These are phyloP conservation scores for Flammula alnicola DNA, from an alignment of 1,284 basidiomycete genomes.

Conservation along the genomic window DNA sequence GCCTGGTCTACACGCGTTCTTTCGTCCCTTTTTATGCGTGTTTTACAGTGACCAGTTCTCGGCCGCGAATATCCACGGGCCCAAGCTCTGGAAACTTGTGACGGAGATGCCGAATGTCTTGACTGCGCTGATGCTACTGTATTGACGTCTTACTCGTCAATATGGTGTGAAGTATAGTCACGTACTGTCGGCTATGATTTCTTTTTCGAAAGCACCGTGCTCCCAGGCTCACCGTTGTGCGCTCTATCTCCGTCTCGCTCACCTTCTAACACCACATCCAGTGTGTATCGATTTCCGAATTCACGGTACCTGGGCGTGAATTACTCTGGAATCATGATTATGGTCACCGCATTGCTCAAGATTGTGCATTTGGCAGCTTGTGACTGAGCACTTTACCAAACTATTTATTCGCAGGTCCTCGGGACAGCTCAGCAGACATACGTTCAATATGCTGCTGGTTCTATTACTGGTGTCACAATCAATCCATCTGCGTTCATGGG, in stretches of 20 bases:
- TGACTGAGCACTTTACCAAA: not conserved
- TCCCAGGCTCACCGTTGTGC: slow-evolving; percentile 15
- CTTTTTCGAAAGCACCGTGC: slow-evolving; percentile 18
- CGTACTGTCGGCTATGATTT: slow-evolving; percentile 6
- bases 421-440: not conserved
- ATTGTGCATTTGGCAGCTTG: not conserved
- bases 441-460: not conserved
- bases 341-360: not conserved
- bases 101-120: slow-evolving; percentile 1
- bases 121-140: not conserved
- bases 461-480: slow-evolving; percentile 6
- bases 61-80: too few species aligned
- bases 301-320: not conserved
- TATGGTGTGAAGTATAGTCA: slow-evolving; percentile 19
- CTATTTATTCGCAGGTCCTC: not conserved
- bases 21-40: slow-evolving; percentile 2
- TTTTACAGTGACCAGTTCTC: not conserved
- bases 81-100: too few species aligned
- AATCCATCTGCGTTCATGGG: not conserved
- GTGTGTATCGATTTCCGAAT: slow-evolving; percentile 7
- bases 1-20: slow-evolving; percentile 15
- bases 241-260: slow-evolving; percentile 30
- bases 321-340: slow-evolving; percentile 3
- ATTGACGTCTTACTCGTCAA: too few species aligned
- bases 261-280: slow-evolving; percentile 27